Percentiles rank a stretch among this genome's conserved stretches.
These are phyloP conservation scores for Hypoxylon subgilvum DNA, from an alignment of 495 filamentous ascomycete species.

Conservation along the genomic window DNA sequence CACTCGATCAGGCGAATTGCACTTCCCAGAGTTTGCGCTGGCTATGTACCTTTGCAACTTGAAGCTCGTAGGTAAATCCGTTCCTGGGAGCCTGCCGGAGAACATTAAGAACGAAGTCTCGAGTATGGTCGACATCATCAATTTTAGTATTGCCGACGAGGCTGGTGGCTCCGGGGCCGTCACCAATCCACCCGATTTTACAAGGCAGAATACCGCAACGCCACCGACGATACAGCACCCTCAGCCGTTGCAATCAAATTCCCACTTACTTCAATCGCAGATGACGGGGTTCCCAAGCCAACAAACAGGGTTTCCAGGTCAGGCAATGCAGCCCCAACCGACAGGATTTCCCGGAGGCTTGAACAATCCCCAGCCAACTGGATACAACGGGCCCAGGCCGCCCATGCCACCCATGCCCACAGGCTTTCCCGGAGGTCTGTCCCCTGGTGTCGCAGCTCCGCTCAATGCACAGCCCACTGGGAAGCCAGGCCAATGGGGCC, in stretches of 20 bases:
- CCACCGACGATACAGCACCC: constrained; percentile 84
- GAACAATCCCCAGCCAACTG: constrained; percentile 62
- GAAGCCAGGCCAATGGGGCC: constrained; percentile 93
- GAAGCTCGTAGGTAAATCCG: constrained; percentile 80
- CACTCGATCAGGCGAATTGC: constrained; percentile 91
- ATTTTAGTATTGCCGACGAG: constrained; percentile 88
- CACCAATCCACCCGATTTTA: constrained; percentile 83
- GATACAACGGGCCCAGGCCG: constrained; percentile 77
- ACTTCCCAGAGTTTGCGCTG: constrained; percentile 97
- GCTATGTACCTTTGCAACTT: constrained; percentile 99
- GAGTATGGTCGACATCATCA: constrained; percentile 99
- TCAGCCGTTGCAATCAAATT: constrained; percentile 79
- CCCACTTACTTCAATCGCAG: constrained; percentile 73
- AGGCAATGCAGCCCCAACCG: constrained; percentile 63
- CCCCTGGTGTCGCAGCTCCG: constrained; percentile 67
- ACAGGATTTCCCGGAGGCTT: constrained; percentile 57
- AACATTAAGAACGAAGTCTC: constrained; percentile 94
- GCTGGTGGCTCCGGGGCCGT: constrained; percentile 56
- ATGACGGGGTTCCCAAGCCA: constrained; percentile 76
- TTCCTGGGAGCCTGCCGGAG: constrained; percentile 79
- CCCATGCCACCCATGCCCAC: constrained; percentile 97
- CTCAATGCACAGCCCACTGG: constrained; percentile 95
- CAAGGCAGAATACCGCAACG: constrained; percentile 65
- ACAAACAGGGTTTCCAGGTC: constrained; percentile 53
- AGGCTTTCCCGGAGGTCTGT: constrained; percentile 70